These are phyloP conservation scores for Acanthamoeba healyi DNA, from an alignment of 208 protist genomes.

Conservation along the genomic window DNA sequence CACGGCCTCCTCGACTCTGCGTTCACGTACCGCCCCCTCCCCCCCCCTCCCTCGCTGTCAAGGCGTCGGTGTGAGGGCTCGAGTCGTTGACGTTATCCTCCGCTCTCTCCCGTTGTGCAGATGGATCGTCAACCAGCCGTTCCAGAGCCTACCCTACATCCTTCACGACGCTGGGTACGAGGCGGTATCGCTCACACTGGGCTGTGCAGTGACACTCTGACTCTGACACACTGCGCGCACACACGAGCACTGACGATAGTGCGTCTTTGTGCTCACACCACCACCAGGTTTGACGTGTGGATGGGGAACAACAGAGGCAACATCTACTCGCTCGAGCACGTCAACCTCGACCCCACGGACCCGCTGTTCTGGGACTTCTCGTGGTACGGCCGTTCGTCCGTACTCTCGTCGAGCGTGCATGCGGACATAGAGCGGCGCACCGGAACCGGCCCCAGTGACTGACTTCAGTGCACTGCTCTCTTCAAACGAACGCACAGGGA, in stretches of 20 bases:
- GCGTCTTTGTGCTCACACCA: no score
- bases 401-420: no score
- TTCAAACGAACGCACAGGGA: conserved; percentile 54
- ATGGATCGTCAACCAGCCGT: conserved; percentile 81
- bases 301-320: conserved; percentile 85
- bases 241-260: no score
- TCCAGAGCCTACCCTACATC: conserved; percentile 80
- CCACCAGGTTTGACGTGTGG: conserved; percentile 83
- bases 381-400: background rate
- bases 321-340: conserved; percentile 80
- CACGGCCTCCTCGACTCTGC: conserved; percentile 80
- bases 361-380: conserved; percentile 81
- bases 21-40: conserved; percentile 68
- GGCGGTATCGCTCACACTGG: background rate
- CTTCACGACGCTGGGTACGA: conserved; percentile 81
- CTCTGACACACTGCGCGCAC: no score
- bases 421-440: no score
- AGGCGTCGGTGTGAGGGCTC: no score
- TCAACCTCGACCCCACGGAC: background rate
- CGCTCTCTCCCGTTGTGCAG: background rate
- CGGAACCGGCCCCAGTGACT: no score
- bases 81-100: no score
- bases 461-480: no score
- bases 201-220: no score
- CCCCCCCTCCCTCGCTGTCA: no score